Base-by-base conservation (phyloP, 2,329 filamentous ascomycete species). In the Hypoxylon sp. region DNA sequence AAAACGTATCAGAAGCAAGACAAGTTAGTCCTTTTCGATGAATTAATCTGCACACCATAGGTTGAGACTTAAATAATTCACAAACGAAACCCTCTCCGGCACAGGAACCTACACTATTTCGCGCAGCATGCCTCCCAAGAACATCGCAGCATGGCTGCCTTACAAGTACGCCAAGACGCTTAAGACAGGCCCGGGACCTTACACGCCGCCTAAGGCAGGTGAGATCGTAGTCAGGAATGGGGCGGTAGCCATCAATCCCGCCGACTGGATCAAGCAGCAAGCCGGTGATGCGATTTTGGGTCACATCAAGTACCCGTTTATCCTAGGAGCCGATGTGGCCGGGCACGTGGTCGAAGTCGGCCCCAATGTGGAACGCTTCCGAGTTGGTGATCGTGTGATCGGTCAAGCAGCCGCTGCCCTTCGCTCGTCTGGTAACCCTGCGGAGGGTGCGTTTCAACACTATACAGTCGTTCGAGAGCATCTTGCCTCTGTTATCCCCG, bases 261-360 rank as follows among this genome's bases (percentile, higher is more conserved):
- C 83, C 17, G 82, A 84, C 69, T 79, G 13, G 2, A 81, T 80
- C 49, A 80, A 80, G 68, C 78, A 74, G 11, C 75, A 84, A 36
- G 75, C 77, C 17, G 82, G 76, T 10, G 82, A 83, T 13, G 78
- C 76, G 2, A 77, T 75, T 13, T 82, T 82, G 64, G 73, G 78
- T 36, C 82, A 80, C 5, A 63, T 84, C 63, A 76, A 78, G 45
- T 74, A 75, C 55, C 72, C 68, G 10, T 78, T 74, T 56, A 74
- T 80, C 0, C 28, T 48, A 9, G 59, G 59, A 11, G 21, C 19
- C 23, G 28, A 50, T 21, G 75, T 79, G 53, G 75, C 78, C 36
- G 79, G 80, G 21, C 79, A 56, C 9, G 52, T 63, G 17, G 32
- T 51, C 19, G 34, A 61, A 10, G 28, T 61, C 6, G 59, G 59